Conservation (phyloP, 768 basidiomycete genomes). For the Phanerodontia chrysosporium region DNA sequence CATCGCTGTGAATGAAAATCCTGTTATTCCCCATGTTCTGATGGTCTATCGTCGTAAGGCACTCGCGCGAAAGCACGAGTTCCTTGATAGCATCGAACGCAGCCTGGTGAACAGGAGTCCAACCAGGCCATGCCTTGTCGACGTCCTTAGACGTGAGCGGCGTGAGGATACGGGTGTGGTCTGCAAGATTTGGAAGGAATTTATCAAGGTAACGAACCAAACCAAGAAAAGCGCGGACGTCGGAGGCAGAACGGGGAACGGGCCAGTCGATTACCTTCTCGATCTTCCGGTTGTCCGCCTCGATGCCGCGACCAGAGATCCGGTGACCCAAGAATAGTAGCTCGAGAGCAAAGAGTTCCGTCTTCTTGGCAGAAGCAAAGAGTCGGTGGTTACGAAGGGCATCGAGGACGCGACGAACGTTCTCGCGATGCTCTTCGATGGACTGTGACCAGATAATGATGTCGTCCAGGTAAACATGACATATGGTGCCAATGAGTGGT, state of each 20-base stretch:
- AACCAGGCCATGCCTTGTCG: constrained; percentile 16
- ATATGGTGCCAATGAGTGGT: too few relatives aligned
- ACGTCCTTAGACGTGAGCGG: constrained; percentile 22
- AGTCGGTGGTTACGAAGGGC: too few relatives aligned
- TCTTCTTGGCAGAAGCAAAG: too few relatives aligned
- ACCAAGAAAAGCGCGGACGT: constrained; percentile 24
- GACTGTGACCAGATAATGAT: too few relatives aligned
- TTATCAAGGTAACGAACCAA: constrained; percentile 26
- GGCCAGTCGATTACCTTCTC: constrained; percentile 24
- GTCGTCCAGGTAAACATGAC: too few relatives aligned
- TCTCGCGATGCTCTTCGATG: too few relatives aligned
- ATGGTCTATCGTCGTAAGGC: constrained; percentile 31
- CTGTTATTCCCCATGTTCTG: constrained; percentile 22
- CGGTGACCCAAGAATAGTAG: too few relatives aligned
- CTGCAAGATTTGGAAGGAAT: constrained; percentile 27
- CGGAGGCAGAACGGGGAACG: constrained; percentile 9
- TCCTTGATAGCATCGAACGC: constrained; percentile 35
- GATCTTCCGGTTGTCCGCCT: too few relatives aligned
- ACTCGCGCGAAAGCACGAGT: constrained; percentile 21
- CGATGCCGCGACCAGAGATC: too few relatives aligned
- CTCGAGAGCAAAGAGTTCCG: neutral
- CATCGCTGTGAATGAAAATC: constrained; percentile 34
- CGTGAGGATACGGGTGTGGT: constrained; percentile 25
- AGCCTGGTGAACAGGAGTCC: constrained; percentile 25
- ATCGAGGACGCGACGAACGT: too few relatives aligned